Conservation (phyloP, 2,329 filamentous ascomycete genomes). For the Eutypa lata region DNA sequence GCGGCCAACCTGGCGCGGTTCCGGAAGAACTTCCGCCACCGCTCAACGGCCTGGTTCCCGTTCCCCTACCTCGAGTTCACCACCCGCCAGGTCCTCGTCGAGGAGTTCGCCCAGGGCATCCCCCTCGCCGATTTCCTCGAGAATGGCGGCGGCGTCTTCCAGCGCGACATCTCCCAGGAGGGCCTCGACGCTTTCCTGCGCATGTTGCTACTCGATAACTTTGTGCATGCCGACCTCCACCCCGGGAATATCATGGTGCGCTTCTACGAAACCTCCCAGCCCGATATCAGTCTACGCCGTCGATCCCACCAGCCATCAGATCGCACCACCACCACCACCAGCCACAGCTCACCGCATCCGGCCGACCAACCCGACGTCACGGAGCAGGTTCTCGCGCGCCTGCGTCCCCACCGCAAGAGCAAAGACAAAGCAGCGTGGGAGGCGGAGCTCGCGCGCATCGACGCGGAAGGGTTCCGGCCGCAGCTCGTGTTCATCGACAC, state of each 20-base stretch:
- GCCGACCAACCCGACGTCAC: slow-evolving; percentile 65
- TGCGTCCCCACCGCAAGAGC: slow-evolving; percentile 66
- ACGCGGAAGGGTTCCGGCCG: slow-evolving; percentile 83
- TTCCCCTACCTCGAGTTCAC: slow-evolving; percentile 92
- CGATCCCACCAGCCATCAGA: slow-evolving; percentile 28
- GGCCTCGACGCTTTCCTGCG: slow-evolving; percentile 93
- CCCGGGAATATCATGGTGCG: slow-evolving; percentile 99
- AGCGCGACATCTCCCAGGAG: slow-evolving; percentile 91
- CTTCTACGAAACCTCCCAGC: slow-evolving; percentile 81
- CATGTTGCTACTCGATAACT: slow-evolving; percentile 97
- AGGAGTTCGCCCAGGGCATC: slow-evolving; percentile 94
- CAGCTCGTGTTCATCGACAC: slow-evolving; percentile 98
- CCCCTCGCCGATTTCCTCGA: slow-evolving; percentile 87
- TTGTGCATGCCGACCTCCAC: slow-evolving; percentile 93
- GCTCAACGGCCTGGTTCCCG: slow-evolving; percentile 94
- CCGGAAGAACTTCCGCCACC: slow-evolving; percentile 82
- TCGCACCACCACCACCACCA: too few relatives aligned
- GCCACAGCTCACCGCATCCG: slow-evolving; percentile 13
- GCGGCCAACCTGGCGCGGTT: slow-evolving; percentile 86
- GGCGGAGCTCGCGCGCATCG: slow-evolving; percentile 70
- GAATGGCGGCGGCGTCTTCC: slow-evolving; percentile 87
- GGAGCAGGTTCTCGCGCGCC: slow-evolving; percentile 76
- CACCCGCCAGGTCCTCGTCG: slow-evolving; percentile 85
- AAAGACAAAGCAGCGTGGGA: slow-evolving; percentile 70
- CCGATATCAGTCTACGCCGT: slow-evolving; percentile 56